Base-by-base conservation (phyloP, 2,329 filamentous ascomycete genomes). In the Nemania sp. region DNA sequence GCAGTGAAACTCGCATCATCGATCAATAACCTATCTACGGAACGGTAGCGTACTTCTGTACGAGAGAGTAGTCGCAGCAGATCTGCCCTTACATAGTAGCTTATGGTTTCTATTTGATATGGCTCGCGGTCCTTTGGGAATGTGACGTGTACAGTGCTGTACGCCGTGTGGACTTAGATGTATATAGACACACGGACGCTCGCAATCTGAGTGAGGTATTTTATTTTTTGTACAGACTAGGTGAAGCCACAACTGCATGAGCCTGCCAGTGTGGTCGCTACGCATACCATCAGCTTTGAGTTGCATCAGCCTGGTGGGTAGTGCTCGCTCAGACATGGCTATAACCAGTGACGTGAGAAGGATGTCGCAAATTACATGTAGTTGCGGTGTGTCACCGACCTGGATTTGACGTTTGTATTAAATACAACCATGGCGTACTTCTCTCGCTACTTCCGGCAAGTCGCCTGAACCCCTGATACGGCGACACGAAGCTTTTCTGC, bases 221-320 rank as follows among this genome's bases (percentile, higher is more conserved):
- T 69, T 66, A 45, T 29, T 29, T 24, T 53, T 18, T 27, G 26
- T n/a, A 26, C 43, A 62, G 63, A 15, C 41, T 54, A 43, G 57
- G 41, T 26, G 52, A 66, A 69, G 67, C 67, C 67, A 69, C 67
- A 67, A 32, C 54, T 61, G 67, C 59, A 69, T 35, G 18, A 53
- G 41, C 49, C 55, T 51, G 47, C 54, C 59, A 62, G 66, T 47
- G 52, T 49, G 29, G 60, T 56, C 57, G 35, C 54, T 58, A 57
- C 24, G 53, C 29, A 68, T 47, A 58, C 4, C 41, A 57, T 57
- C 43, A 22, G 53, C 20, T 43, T n/a, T 29, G 57, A 53, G 63
- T 22, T 41, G 55, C 54, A 59, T 57, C 32, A 27, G 66, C 54
- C 29, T 41, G 22, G 26, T 26, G 51, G 43, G 22, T 38, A 53